phyloP scores from a whole-genome alignment of 2,329 filamentous ascomycete genomes.

The Ceratocystis destructans region DNA sequence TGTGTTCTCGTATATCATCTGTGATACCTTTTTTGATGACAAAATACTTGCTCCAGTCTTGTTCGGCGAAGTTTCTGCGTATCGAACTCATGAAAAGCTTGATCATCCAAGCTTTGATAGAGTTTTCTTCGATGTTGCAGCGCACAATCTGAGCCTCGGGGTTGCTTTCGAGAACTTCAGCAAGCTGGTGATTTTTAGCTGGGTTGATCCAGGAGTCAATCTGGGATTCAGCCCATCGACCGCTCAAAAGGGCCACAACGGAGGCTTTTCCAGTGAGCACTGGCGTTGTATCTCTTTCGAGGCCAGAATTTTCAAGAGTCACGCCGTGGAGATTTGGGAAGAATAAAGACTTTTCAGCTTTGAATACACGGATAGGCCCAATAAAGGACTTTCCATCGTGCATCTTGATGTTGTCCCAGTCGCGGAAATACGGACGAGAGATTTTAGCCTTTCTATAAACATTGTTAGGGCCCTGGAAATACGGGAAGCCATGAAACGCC shows the following conservation, averaged over 20 bases:
- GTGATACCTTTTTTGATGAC: slow-evolving; percentile 44
- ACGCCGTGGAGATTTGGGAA: slow-evolving; percentile 83
- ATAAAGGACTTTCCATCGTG: slow-evolving; percentile 88
- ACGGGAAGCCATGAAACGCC: not conserved
- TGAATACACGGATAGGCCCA: slow-evolving; percentile 73
- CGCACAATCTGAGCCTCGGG: slow-evolving; percentile 60
- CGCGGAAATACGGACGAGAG: slow-evolving; percentile 82
- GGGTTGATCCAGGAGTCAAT: slow-evolving; percentile 54
- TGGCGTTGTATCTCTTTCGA: slow-evolving; percentile 56
- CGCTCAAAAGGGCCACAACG: slow-evolving; percentile 69
- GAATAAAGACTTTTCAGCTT: slow-evolving; percentile 66
- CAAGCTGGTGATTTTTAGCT: slow-evolving; percentile 55
- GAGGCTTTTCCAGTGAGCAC: slow-evolving; percentile 59
- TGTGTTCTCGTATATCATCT: slow-evolving; percentile 47
- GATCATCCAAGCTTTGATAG: slow-evolving; percentile 48
- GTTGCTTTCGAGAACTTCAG: slow-evolving; percentile 42
- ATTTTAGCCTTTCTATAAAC: slow-evolving; percentile 53
- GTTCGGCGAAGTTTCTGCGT: slow-evolving; percentile 35
- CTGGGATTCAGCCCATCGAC: slow-evolving; percentile 75
- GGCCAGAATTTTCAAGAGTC: slow-evolving; percentile 50
- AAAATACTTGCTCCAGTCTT: slow-evolving; percentile 48
- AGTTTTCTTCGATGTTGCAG: slow-evolving; percentile 78
- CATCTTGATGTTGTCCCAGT: slow-evolving; percentile 73
- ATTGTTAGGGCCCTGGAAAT: not conserved
- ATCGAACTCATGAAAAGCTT: slow-evolving; percentile 42